These are phyloP conservation scores for Rubia peregrina DNA, from an alignment of 305 asterid species.

Conservation along the genomic window DNA sequence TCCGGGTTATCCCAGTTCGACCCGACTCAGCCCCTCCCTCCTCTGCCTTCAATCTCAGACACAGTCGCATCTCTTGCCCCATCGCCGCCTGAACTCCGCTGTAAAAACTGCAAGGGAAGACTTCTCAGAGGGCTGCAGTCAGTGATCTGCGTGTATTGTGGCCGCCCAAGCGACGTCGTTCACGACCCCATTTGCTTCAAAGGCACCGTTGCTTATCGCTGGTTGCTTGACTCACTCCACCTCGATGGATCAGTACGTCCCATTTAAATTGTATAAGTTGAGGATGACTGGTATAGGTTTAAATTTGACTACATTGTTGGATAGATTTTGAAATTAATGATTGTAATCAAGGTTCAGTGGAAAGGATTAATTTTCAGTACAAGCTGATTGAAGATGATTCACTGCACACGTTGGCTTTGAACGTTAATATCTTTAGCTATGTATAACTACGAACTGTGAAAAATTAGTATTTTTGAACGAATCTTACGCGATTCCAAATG, in stretches of 20 bases:
- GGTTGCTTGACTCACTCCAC: conserved; percentile 65
- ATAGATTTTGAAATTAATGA: background rate
- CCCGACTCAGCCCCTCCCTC: conserved; percentile 53
- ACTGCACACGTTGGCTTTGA: background rate
- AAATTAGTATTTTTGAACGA: background rate
- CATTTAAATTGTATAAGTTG: background rate
- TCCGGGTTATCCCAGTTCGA: conserved; percentile 54
- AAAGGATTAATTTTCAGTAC: background rate
- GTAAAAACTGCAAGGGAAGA: conserved; percentile 59
- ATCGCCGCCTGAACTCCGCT: conserved; percentile 54
- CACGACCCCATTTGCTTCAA: conserved; percentile 55
- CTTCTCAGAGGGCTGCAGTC: conserved; percentile 73
- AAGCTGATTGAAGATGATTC: background rate
- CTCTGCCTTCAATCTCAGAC: conserved; percentile 57
- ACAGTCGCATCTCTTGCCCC: conserved; percentile 48
- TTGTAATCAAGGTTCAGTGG: background rate
- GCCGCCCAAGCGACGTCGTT: conserved; percentile 41
- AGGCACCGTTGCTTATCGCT: conserved; percentile 55
- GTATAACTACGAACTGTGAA: background rate
- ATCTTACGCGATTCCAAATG: background rate
- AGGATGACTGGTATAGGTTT: background rate
- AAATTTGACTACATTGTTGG: background rate
- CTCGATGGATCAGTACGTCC: conserved; percentile 81
- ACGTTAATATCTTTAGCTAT: too few species aligned
- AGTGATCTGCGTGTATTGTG: conserved; percentile 66